Conservation (phyloP, 2,329 filamentous ascomycete genomes). For the Cladosporium sp. region DNA sequence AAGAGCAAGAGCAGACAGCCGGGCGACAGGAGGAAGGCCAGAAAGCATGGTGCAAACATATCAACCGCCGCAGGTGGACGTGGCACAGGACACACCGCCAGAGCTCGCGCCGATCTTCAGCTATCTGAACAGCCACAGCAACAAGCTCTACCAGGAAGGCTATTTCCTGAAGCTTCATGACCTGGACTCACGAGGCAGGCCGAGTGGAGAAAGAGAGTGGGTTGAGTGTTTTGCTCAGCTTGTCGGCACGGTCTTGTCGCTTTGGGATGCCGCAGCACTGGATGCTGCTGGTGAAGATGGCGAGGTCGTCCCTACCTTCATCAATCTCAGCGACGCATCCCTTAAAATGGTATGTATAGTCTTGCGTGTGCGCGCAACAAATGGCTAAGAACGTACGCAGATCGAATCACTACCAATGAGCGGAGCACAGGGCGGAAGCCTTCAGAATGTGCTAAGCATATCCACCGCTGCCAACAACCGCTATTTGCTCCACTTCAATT, state of each 20-base stretch:
- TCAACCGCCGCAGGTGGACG: conserved; percentile 80
- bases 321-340: conserved; percentile 95
- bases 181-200: conserved; percentile 82
- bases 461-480: conserved; percentile 95
- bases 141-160: conserved; percentile 96
- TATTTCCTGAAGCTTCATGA: conserved; percentile 98
- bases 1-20: conserved; percentile 43
- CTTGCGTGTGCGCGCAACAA: neutral
- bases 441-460: conserved; percentile 93
- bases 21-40: conserved; percentile 63
- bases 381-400: conserved; percentile 19
- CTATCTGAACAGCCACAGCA: conserved; percentile 89
- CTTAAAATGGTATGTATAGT: conserved; percentile 79
- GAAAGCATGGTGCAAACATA: conserved; percentile 84
- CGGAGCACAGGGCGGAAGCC: conserved; percentile 67
- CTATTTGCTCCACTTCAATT: conserved; percentile 95
- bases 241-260: conserved; percentile 86
- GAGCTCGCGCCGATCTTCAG: conserved; percentile 93
- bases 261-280: conserved; percentile 92
- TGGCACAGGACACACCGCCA: conserved; percentile 78
- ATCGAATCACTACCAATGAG: conserved; percentile 77
- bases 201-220: conserved; percentile 84
- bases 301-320: conserved; percentile 85
- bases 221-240: conserved; percentile 96
- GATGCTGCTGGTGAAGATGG: conserved; percentile 81